These are phyloP conservation scores for Trichoderma orchidacearum DNA, from an alignment of 495 filamentous ascomycete species.

Conservation along the genomic window DNA sequence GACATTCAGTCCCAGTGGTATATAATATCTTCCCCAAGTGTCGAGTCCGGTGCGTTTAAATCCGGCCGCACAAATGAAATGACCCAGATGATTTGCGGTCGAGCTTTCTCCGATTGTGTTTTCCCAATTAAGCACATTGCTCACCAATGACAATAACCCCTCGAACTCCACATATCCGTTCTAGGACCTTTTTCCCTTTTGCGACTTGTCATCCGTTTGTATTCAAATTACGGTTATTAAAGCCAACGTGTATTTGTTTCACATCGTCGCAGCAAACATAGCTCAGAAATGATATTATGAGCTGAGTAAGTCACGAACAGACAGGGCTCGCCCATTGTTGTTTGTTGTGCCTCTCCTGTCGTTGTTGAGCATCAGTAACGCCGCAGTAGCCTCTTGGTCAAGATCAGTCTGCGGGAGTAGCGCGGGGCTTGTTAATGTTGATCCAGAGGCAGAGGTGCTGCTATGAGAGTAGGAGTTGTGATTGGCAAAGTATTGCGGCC, in stretches of 20 bases:
- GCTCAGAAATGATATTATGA: conserved; percentile 23
- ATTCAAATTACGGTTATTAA: too few species aligned
- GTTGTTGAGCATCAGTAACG: conserved; percentile 65
- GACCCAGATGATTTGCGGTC: too few species aligned
- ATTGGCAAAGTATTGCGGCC: conserved; percentile 11
- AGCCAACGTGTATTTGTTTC: too few species aligned
- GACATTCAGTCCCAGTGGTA: too few species aligned
- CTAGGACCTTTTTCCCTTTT: background rate
- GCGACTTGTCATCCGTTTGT: too few species aligned
- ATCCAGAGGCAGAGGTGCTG: conserved; percentile 20
- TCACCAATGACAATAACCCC: background rate
- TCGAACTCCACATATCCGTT: background rate
- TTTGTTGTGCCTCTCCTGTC: conserved; percentile 36
- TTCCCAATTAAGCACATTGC: too few species aligned
- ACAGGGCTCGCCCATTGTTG: conserved; percentile 43
- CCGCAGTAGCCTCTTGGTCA: conserved; percentile 71
- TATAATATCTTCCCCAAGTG: too few species aligned
- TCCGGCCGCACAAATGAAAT: too few species aligned
- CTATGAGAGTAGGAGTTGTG: conserved; percentile 11
- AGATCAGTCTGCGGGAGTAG: conserved; percentile 31
- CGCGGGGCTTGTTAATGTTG: conserved; percentile 35
- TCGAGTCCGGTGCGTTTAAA: too few species aligned
- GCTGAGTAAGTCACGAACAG: conserved; percentile 66
- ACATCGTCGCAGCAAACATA: background rate
- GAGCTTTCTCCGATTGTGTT: background rate